Base-by-base conservation (phyloP, 192 early-diverging fungal genomes). In the Coemansia sp. region DNA sequence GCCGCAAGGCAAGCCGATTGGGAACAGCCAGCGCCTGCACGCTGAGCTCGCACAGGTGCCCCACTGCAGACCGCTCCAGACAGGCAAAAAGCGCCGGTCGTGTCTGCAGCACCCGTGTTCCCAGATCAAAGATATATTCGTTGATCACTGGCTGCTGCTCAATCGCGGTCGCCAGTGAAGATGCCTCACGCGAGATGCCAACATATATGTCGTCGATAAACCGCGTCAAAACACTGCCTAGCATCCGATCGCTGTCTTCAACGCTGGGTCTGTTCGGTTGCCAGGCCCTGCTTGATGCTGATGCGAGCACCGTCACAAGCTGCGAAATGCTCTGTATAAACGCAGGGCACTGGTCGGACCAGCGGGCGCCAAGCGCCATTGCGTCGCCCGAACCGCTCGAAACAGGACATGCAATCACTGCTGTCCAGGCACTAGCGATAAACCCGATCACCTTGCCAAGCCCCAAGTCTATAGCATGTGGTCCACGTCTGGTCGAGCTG, bases 111-210 rank as follows among this genome's bases (percentile, higher is more conserved):
- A 66, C 72, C 1, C 73, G 72, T 28, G 78, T 69, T 40, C 63
- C 57, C 31, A 81, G 67, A 6, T 75, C 78, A 63, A 81, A 69
- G 40, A 72, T 33, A 12, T 50, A 59, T 56, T 81, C 78, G 40
- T 28, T 60, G 42, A 81, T 63, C 8, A 75, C 67, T 18, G 78
- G 78, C 73, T 75, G 78, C 63, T 75, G 78, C 60, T 81, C 78
- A 11, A 75, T 61, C 1, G 73, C 78, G 3, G 36, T 64, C n/a
- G 52, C 42, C 51, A 68, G 50, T 0, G 55, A 22, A 5, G 32
- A 22, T 4, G 73, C 78, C 2, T 75, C 78, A 0, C 64, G 49
- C 51, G 60, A 62, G n/a, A 81, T 56, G 34, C 66, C 78, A 0
- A 65, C 32, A 48, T 64, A 69, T 2, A 69, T 58, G 56, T 72